Evolutionary conservation across 495 filamentous ascomycete species (phyloP), one percentile per base, ranked within the genome.

Genomic region (Physcia stellaris): DNA sequence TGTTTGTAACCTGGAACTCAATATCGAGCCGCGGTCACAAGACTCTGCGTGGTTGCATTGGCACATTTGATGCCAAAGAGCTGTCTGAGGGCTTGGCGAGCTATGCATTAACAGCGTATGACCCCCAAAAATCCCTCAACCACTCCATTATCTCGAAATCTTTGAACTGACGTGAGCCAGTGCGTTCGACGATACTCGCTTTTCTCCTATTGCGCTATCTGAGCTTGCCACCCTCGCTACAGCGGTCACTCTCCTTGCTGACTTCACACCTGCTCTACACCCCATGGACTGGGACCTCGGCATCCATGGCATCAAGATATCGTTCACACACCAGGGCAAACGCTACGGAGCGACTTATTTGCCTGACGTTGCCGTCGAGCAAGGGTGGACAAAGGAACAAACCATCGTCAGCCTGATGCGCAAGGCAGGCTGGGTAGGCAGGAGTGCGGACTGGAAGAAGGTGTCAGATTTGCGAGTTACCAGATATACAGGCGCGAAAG

Each of bases 1-100:
- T 98, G 11, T 98, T 98, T 55, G 82, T 98, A 11, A 96, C 90
- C 0, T 98, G 92, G 90, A 93, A 94, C 57, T 83, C 72, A 1
- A 37, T 82, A 20, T 74, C 71, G 3, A 42, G 55, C 0, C 64
- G 64, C 18, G 73, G 70, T 12, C 56, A 68, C 39, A 78, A 75
- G 47, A 73, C 69, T 24, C 69, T 98, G 12, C 81, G 90, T 32
- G 90, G 90, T 22, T 98, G 90, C 67, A 98, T 98, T 50, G 90
- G 90, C 46, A 98, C 90, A 0, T 96, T 96, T 53, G 86, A 90
- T 41, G 54, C 75, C 4, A 80, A 86, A 51, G 69, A 77, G 18
- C 71, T 98, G 6, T 64, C 72, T 17, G 50, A 67, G 3, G 90
- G 86, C 2, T 62, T 98, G 21, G 67, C 71, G 24, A 75, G 67